Conservation (phyloP, 2,329 filamentous ascomycete species). For the Apiospora malaysiana region DNA sequence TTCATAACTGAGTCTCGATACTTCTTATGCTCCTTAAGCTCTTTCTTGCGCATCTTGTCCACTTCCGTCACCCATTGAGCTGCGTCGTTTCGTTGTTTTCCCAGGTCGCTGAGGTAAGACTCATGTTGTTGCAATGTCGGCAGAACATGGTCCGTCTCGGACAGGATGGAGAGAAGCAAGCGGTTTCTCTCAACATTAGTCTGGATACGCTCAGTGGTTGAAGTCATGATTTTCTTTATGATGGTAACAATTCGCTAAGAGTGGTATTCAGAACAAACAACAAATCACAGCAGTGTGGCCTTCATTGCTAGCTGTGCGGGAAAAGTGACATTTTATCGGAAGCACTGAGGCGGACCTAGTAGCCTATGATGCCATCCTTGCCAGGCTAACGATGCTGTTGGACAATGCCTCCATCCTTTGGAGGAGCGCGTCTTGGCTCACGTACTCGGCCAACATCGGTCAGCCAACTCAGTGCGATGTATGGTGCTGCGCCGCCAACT, state of each 20-base stretch:
- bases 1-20: constrained; percentile 59
- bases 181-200: constrained; percentile 47
- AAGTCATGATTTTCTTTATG: neutral
- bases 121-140: constrained; percentile 52
- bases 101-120: constrained; percentile 52
- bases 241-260: neutral
- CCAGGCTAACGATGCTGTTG: neutral
- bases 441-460: neutral
- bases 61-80: constrained; percentile 47
- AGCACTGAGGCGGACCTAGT: neutral
- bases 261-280: neutral
- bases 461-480: neutral
- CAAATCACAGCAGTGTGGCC: neutral
- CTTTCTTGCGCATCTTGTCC: constrained; percentile 48
- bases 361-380: neutral
- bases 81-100: constrained; percentile 44
- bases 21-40: constrained; percentile 57
- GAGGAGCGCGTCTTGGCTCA: constrained; percentile 5
- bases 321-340: neutral
- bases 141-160: constrained; percentile 55
- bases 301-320: neutral
- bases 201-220: constrained; percentile 44
- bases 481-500: neutral
- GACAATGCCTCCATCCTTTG: neutral
- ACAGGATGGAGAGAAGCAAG: constrained; percentile 52